Evolutionary conservation across 371 early-diverging fungal genomes (phyloP).

Genomic region (Rhizopus stolonifer): DNA sequence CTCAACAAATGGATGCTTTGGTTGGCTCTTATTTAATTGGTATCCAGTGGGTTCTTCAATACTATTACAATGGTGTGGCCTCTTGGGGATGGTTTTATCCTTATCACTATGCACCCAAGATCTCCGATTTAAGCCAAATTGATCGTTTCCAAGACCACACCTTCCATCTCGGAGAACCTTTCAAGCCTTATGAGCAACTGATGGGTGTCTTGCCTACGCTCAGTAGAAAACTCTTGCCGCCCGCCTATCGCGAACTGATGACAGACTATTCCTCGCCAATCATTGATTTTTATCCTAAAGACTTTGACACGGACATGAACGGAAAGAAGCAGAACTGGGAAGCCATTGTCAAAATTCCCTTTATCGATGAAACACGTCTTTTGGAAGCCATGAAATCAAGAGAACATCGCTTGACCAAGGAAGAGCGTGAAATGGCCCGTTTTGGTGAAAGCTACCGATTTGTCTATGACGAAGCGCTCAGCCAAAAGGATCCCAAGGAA

Average conservation of each 20-base stretch:
- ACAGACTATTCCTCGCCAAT: constrained; percentile 81
- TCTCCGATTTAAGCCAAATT: constrained; percentile 69
- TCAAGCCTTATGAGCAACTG: constrained; percentile 96
- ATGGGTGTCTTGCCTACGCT: constrained; percentile 97
- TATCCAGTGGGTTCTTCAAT: constrained; percentile 95
- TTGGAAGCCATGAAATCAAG: constrained; percentile 76
- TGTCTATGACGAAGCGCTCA: constrained; percentile 50
- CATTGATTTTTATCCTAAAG: constrained; percentile 90
- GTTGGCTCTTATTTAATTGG: constrained; percentile 87
- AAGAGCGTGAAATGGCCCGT: constrained; percentile 67
- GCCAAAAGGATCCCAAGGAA: constrained; percentile 24
- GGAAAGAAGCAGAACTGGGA: constrained; percentile 99
- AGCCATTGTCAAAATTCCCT: constrained; percentile 92
- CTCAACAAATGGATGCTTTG: constrained; percentile 57
- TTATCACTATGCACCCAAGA: constrained; percentile 98
- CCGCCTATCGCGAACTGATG: constrained; percentile 82
- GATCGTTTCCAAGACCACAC: constrained; percentile 51
- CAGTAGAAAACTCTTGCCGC: constrained; percentile 78
- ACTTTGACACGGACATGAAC: constrained; percentile 94
- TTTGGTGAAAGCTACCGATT: constrained; percentile 71
- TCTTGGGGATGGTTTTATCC: constrained; percentile 99
- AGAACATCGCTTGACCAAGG: constrained; percentile 66
- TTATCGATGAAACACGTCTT: constrained; percentile 88
- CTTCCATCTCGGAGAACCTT: constrained; percentile 88
- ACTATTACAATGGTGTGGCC: constrained; percentile 94